Evolutionary conservation across 1,284 basidiomycete genomes (phyloP).

Genomic region (Xanthoconium separans): DNA sequence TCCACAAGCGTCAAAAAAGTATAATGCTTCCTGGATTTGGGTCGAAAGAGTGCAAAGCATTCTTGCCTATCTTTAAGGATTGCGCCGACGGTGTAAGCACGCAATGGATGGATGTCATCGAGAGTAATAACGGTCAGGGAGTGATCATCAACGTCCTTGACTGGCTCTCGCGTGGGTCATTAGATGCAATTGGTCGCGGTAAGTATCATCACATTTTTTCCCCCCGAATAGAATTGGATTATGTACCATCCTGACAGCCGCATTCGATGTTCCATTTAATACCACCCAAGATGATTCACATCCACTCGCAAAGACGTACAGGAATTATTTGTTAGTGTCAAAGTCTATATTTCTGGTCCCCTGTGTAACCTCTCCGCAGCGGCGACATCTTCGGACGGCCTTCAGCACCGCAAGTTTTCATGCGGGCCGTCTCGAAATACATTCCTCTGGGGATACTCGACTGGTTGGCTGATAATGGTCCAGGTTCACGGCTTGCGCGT

Average conservation of each 20-base stretch:
- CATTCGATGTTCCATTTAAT: conserved; percentile 42
- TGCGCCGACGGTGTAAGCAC: conserved; percentile 23
- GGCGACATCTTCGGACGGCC: conserved; percentile 21
- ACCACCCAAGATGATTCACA: conserved; percentile 37
- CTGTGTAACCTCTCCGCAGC: conserved; percentile 5
- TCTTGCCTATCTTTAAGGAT: conserved; percentile 36
- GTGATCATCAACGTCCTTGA: no score
- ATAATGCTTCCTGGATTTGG: conserved; percentile 46
- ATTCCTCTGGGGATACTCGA: conserved; percentile 32
- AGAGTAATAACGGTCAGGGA: no score
- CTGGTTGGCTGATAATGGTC: conserved; percentile 36
- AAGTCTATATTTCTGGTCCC: background rate
- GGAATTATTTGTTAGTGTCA: conserved; percentile 34
- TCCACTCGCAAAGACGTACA: conserved; percentile 36
- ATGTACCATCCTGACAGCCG: conserved; percentile 29
- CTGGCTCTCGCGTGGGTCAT: no score
- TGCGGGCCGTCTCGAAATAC: conserved; percentile 11
- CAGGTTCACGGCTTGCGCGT: conserved; percentile 36
- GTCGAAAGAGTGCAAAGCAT: conserved; percentile 34
- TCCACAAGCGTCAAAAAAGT: conserved; percentile 43
- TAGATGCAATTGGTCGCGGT: conserved; percentile 43
- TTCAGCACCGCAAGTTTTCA: conserved; percentile 16
- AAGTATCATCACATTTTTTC: no score
- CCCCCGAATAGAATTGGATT: background rate
- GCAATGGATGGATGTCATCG: no score